These are phyloP conservation scores for Cenchrus americanus DNA, from an alignment of 176 grass and related monocot genomes.

Conservation along the genomic window DNA sequence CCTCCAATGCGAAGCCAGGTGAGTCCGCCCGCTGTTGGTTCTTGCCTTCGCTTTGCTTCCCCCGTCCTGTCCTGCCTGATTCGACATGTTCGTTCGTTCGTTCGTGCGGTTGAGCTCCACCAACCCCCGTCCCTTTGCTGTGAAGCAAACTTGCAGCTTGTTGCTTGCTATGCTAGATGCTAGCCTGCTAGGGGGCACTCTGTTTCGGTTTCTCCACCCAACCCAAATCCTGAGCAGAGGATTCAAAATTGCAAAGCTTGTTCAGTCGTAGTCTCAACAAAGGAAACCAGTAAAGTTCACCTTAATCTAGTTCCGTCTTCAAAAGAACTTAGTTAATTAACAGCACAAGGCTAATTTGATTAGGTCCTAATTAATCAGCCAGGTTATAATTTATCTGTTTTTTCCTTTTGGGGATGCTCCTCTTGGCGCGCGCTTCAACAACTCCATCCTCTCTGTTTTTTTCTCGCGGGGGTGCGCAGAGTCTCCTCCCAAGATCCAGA, in stretches of 20 bases:
- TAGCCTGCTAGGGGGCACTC: background rate
- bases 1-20: slow-evolving; percentile 73
- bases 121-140: background rate
- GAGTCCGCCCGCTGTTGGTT: background rate
- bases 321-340: background rate
- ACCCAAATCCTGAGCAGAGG: background rate
- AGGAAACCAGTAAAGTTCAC: background rate
- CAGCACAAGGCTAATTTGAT: background rate
- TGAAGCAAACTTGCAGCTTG: background rate
- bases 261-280: background rate
- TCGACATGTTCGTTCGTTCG: background rate
- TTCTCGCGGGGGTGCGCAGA: slow-evolving; percentile 25
- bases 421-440: slow-evolving; percentile 14
- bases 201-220: slow-evolving; percentile 16
- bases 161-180: background rate
- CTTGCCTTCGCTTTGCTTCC: background rate
- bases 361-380: background rate
- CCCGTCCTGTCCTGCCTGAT: background rate
- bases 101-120: background rate
- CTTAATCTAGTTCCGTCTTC: background rate
- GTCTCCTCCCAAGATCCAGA: slow-evolving; percentile 60
- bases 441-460: background rate
- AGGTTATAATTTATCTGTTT: background rate
- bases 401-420: background rate
- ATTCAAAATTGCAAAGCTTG: background rate